Conservation (phyloP, 1,139 yeast species). For the Taphrina wiesneri region DNA sequence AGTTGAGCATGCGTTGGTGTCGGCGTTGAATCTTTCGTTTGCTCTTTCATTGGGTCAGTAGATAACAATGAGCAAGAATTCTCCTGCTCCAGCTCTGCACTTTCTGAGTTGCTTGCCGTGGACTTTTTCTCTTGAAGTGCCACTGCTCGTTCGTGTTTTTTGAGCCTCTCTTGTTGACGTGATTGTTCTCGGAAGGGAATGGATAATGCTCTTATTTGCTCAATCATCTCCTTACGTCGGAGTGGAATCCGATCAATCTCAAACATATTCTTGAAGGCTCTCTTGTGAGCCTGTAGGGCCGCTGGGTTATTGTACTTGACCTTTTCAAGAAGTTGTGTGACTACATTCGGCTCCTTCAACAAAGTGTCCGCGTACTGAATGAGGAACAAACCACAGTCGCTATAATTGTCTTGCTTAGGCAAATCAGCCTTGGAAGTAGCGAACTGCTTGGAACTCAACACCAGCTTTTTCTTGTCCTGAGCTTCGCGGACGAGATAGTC, state of each 20-base stretch:
- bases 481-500: constrained; percentile 71
- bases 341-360: constrained; percentile 52
- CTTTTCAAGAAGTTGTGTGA: constrained; percentile 1
- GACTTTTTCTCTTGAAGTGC: neutral
- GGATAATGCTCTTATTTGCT: constrained; percentile 4
- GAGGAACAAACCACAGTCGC: constrained; percentile 94
- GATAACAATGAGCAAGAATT: neutral
- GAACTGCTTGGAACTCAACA: constrained; percentile 52
- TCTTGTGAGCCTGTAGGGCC: constrained; percentile 17
- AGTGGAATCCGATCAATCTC: constrained; percentile 20
- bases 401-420: constrained; percentile 82
- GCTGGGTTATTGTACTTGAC: neutral
- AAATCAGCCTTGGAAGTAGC: constrained; percentile 57
- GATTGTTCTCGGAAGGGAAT: constrained; percentile 12
- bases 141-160: constrained; percentile 3
- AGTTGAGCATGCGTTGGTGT: neutral
- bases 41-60: neutral
- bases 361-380: constrained; percentile 74
- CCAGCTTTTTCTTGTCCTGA: constrained; percentile 58
- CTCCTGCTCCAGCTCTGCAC: neutral
- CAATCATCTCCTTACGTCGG: constrained; percentile 26
- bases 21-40: neutral
- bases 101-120: neutral
- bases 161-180: neutral
- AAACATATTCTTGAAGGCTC: constrained; percentile 9